Percentiles rank a stretch among this genome's conserved stretches.
These are phyloP conservation scores for Podospora bellae-mahoneyi DNA, from an alignment of 495 filamentous ascomycete species.

Conservation along the genomic window DNA sequence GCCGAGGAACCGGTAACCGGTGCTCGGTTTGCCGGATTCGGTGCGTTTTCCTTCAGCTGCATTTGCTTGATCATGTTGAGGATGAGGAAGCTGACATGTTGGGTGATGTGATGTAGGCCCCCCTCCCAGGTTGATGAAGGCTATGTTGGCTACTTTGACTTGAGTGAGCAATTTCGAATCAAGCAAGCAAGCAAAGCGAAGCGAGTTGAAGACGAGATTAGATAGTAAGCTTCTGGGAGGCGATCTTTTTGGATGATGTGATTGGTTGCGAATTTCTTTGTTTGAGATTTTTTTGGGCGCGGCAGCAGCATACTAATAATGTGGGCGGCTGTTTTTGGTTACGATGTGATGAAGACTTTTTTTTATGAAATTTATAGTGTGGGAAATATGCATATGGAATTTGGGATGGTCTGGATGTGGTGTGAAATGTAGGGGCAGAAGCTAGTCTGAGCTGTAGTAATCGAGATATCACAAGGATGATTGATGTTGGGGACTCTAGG, in stretches of 20 bases:
- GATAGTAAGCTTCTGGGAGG: not conserved
- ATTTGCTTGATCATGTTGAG: not conserved
- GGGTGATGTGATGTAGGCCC: slow-evolving; percentile 35
- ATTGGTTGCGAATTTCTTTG: not conserved
- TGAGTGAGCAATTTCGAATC: slow-evolving; percentile 33
- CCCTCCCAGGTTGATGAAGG: slow-evolving; percentile 61
- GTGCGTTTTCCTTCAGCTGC: slow-evolving; percentile 20
- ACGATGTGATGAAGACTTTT: not conserved
- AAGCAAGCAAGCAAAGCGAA: not conserved
- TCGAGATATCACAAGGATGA: not conserved
- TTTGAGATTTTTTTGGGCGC: not conserved
- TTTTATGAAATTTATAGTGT: not conserved
- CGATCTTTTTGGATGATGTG: not conserved
- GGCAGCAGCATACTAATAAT: not conserved
- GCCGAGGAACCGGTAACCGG: slow-evolving; percentile 53
- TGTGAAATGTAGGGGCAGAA: not conserved
- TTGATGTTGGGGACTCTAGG: no score
- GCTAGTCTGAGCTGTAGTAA: not conserved
- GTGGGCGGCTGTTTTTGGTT: not conserved
- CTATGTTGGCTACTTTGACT: slow-evolving; percentile 75
- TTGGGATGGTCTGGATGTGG: not conserved
- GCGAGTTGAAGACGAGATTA: not conserved
- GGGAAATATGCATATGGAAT: not conserved
- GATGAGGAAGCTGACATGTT: slow-evolving; percentile 23
- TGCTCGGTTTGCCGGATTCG: slow-evolving; percentile 10